Conservation (phyloP, 2,329 filamentous ascomycete genomes). For the Paraphoma chrysanthemicola region DNA sequence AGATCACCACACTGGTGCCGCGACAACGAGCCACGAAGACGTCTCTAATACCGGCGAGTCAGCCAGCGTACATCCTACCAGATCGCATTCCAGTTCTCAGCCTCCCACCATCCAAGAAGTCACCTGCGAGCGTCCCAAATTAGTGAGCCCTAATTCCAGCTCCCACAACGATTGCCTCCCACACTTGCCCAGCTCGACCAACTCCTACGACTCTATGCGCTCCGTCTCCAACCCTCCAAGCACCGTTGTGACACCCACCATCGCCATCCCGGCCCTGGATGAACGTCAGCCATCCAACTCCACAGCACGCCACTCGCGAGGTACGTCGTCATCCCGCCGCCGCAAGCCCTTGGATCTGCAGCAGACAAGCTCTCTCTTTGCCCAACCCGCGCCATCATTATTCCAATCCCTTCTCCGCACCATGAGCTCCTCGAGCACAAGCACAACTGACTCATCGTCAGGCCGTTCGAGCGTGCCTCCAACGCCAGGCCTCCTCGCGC, state of each 20-base stretch:
- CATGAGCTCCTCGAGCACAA: neutral
- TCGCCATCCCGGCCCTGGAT: neutral
- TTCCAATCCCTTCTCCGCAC: constrained; percentile 1
- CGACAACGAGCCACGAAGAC: too few relatives aligned
- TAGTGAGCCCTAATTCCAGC: too few relatives aligned
- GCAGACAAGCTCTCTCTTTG: constrained; percentile 4
- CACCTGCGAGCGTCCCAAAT: too few relatives aligned
- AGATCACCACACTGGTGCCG: too few relatives aligned
- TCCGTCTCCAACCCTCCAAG: constrained; percentile 2
- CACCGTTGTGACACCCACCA: constrained; percentile 8
- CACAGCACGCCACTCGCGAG: constrained; percentile 19
- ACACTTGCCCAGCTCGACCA: too few relatives aligned
- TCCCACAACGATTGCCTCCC: too few relatives aligned
- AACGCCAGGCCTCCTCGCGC: neutral
- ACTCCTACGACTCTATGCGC: too few relatives aligned
- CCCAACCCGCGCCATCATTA: constrained; percentile 1
- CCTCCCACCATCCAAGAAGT: too few relatives aligned
- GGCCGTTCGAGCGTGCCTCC: constrained; percentile 17
- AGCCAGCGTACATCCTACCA: too few relatives aligned
- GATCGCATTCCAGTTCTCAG: too few relatives aligned
- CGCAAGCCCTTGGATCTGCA: neutral
- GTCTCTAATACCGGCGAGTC: too few relatives aligned
- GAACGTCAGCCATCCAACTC: neutral
- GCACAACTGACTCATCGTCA: constrained; percentile 14
- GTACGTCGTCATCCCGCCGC: constrained; percentile 6